Evolutionary conservation across 768 basidiomycete genomes (phyloP), one percentile per base, ranked within the genome.

Genomic region (Cystofilobasidium bisporidii): DNA sequence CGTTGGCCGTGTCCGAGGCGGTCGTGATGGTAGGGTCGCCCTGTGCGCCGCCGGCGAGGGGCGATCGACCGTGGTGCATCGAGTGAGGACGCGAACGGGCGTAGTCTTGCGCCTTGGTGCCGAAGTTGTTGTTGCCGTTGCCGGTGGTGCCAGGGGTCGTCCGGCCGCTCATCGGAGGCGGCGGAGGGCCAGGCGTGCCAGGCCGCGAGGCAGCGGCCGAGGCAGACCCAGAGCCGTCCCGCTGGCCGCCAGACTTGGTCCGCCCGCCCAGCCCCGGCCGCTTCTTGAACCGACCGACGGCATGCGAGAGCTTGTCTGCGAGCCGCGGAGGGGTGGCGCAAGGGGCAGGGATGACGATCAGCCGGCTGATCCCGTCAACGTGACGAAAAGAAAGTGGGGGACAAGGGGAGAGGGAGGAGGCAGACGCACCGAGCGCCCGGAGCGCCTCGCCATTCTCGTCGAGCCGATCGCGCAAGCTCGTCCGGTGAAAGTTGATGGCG

Each of bases 361-460:
- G 17, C 40, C n/a, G n/a, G n/a, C n/a, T n/a, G n/a, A 41, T 17
- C 40, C 17, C 17, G 40, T 9, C 40, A 41, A 41, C 10, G 20
- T 15, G 18, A 43, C 36, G 36, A 36, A 5, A 11, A 50, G 9
- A 24, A 24, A 50, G 26, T 1, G 41, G 18, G 22, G n/a, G 48
- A 50, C n/a, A 24, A 50, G 48, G 48, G 26, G n/a, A 24, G 26
- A 50, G 48, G 48, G 22, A 24, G 20, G 48, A n/a, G 20, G 47
- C 22, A 48, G 28, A 9, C 73, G 83, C 5, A 84, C 88, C 87
- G 26, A 89, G 79, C 2, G 85, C 86, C 72, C 81, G 84, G 36
- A 89, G 78, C 12, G 85, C 88, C 43, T 86, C 77, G 38, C 81
- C 81, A 71, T 89, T 89, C 75, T 87, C 87, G 11, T 80, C 78